Base-by-base conservation (phyloP, 208 protist genomes). In the Phytomonas francai region DNA sequence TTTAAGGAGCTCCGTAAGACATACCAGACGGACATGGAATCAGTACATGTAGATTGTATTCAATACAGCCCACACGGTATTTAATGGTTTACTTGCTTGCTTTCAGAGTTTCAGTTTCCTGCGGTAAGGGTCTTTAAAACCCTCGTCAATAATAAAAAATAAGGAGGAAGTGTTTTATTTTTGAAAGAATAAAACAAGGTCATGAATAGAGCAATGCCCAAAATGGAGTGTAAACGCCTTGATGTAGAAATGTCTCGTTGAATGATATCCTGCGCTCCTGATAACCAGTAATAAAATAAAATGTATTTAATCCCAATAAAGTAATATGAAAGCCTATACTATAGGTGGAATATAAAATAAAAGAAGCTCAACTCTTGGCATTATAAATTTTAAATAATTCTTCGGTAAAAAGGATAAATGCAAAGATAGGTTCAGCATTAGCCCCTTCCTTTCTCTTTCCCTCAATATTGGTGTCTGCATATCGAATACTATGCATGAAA, bases 1-100 rank as follows among this genome's bases (percentile, higher is more conserved):
- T 36, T 31, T 12, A 73, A 30, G 9, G 87, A 85, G 12, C 65
- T 12, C 5, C 12, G n/a, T 33, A 90, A 60, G 28, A 77, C 45
- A 19, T 65, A 59, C 82, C 87, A 89, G 9, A 66, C 22, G 3
- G 0, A 45, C 56, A 70, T 65, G 6, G 25, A 33, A 67, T 59
- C 12, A 51, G 62, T 1, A 12, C 62, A n/a, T 34, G 29, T 42
- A 25, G 14, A 68, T 32, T 54, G 16, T 22, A 54, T 54, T 54
- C 3, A 54, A 25, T 54, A 54, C 16, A 54, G 16, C 11, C 45
- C 45, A 54, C 19, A 25, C 19, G 33, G 33, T 36, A 3, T 3
- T 36, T 36, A 3, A 11, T 36, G n/a, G 1, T 28, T 31, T 56
- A n/a, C 8, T 36, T 3, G 16, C 6, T 54, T 25, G 11, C 1